These are phyloP conservation scores for Aureoboletus auriporus DNA, from an alignment of 768 basidiomycete genomes.

Conservation along the genomic window DNA sequence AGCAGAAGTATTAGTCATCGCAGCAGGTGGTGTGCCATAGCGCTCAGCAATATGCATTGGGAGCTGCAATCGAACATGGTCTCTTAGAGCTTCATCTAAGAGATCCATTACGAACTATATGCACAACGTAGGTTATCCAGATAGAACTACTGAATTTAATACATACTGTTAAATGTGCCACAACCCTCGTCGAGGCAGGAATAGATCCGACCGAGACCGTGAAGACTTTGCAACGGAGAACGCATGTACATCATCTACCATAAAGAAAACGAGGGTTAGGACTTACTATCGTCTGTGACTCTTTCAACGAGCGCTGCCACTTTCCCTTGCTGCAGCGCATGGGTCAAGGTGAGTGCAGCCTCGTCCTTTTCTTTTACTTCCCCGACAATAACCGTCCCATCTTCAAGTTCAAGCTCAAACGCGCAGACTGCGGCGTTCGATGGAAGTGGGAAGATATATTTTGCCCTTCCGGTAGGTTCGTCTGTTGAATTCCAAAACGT, in stretches of 20 bases:
- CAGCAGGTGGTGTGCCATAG: slow-evolving; percentile 45
- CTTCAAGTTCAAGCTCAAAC: slow-evolving; percentile 45
- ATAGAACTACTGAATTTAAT: neutral
- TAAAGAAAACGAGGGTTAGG: neutral
- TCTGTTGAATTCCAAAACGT: slow-evolving; percentile 37
- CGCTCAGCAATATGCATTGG: slow-evolving; percentile 48
- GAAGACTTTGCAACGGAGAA: slow-evolving; percentile 38
- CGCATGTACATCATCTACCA: neutral
- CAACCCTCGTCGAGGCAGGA: slow-evolving; percentile 38
- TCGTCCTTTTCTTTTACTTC: slow-evolving; percentile 44
- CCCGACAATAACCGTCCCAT: slow-evolving; percentile 42
- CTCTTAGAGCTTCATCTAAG: slow-evolving; percentile 42
- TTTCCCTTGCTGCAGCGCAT: slow-evolving; percentile 38
- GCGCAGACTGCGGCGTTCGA: slow-evolving; percentile 50
- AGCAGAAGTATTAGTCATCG: slow-evolving; percentile 30
- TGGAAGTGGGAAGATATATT: slow-evolving; percentile 60
- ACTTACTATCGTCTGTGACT: slow-evolving; percentile 50
- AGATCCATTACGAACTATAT: slow-evolving; percentile 51
- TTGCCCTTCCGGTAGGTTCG: slow-evolving; percentile 39
- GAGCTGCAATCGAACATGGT: slow-evolving; percentile 52
- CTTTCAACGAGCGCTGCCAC: slow-evolving; percentile 44
- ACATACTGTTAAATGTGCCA: slow-evolving; percentile 41
- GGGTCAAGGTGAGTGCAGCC: slow-evolving; percentile 39
- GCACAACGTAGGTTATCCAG: neutral
- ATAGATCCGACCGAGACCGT: slow-evolving; percentile 56